Evolutionary conservation across 2,329 filamentous ascomycete species (phyloP), one percentile per base, ranked within the genome.

Genomic region (Rhynchosporium secalis): DNA sequence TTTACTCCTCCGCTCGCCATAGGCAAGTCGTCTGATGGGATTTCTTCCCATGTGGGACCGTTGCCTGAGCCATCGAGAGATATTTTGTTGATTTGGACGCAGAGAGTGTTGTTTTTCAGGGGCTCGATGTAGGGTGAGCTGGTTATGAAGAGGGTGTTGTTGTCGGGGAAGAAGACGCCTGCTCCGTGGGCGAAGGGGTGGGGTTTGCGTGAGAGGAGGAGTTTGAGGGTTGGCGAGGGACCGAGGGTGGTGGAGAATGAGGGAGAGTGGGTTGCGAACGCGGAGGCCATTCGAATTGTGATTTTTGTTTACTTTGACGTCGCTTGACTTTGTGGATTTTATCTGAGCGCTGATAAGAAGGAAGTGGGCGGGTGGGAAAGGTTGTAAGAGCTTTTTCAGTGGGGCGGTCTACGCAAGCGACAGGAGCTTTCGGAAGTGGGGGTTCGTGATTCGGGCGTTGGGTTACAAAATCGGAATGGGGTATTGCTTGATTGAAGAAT

Each of bases 181-280:
- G 82, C 83, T 66, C 86, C 83, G 60, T 85, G 83, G 49, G 83
- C 85, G 4, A 70, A 69, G 8, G 68, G 68, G 41, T 65, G 66
- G 3, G 55, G 52, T 4, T 57, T 52, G 47, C 78, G 75, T 4
- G 77, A 74, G 29, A 62, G 56, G 7, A 68, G 62, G 3, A 83
- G 72, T 0, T 82, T 82, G 64, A 84, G 69, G 0, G 79, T 79
- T 0, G 83, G 81, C 45, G 79, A 28, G 0, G 69, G 40, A 4
- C 83, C 83, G 20, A 85, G 77, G 10, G 85, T 75, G 28, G 79
- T 72, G 54, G 77, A 75, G 62, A 85, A 85, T 31, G 79, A 79
- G 0, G 78, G 72, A 48, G 84, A 78, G 66, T 82, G 83, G 58
- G 83, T 29, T 10, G 51, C n/a, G 51, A 67, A 67, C 3, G 13